Evolutionary conservation across 2,329 filamentous ascomycete genomes (phyloP).

Genomic region (Ustulina deusta): DNA sequence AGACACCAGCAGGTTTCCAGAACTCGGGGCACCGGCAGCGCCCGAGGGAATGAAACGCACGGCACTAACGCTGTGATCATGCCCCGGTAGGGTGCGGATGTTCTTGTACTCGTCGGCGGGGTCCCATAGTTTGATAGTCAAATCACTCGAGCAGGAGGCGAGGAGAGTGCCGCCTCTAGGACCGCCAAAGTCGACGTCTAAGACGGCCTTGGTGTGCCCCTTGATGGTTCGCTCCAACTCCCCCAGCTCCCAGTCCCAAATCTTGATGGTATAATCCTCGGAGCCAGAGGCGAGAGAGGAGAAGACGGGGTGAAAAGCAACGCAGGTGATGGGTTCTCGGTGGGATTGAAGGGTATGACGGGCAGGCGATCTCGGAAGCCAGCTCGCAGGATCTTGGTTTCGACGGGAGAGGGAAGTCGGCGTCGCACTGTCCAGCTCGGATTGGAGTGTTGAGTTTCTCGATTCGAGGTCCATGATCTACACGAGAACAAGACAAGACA

Average conservation of each 20-base stretch:
- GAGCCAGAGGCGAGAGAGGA: slow-evolving; percentile 90
- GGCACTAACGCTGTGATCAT: slow-evolving; percentile 91
- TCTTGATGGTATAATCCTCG: slow-evolving; percentile 93
- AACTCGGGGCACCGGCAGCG: slow-evolving; percentile 80
- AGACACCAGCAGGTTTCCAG: slow-evolving; percentile 86
- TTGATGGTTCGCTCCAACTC: slow-evolving; percentile 92
- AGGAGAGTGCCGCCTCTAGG: slow-evolving; percentile 82
- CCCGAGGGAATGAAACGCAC: slow-evolving; percentile 90
- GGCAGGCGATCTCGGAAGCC: slow-evolving; percentile 86
- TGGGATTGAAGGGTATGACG: slow-evolving; percentile 87
- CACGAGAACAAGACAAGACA: slow-evolving; percentile 16
- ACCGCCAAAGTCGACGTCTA: slow-evolving; percentile 91
- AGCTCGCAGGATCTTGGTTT: slow-evolving; percentile 85
- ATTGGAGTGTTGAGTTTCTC: slow-evolving; percentile 77
- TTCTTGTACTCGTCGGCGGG: slow-evolving; percentile 94
- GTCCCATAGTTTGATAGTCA: slow-evolving; percentile 97
- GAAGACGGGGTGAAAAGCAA: slow-evolving; percentile 93
- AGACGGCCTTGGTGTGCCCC: slow-evolving; percentile 87
- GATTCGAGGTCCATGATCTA: slow-evolving; percentile 95
- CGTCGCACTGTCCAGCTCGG: slow-evolving; percentile 86
- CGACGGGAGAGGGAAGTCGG: slow-evolving; percentile 78
- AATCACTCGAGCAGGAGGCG: slow-evolving; percentile 85
- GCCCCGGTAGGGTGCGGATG: slow-evolving; percentile 88
- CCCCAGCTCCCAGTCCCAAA: slow-evolving; percentile 96
- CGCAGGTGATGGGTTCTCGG: slow-evolving; percentile 82